Conservation (phyloP, 495 filamentous ascomycete species). For the Eremomyces bilateralis region DNA sequence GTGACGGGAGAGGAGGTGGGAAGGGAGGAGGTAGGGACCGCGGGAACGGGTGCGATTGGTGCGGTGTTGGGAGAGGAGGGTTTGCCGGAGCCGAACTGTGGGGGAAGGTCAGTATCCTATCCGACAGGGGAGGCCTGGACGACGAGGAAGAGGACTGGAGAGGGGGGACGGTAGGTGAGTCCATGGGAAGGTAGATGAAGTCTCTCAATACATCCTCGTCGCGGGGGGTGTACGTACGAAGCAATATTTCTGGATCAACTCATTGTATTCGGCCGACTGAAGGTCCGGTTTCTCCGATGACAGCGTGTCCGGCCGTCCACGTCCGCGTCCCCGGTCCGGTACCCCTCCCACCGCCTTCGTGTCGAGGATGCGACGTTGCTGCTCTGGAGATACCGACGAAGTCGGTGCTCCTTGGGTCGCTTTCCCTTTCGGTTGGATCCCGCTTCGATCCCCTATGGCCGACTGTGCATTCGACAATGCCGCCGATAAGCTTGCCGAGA, state of each 20-base stretch:
- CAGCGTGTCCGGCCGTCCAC: conserved; percentile 29
- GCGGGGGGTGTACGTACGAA: conserved; percentile 53
- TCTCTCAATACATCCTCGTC: too few species aligned
- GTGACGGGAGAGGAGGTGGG: too few species aligned
- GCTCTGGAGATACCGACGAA: conserved; percentile 6
- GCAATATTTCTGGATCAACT: conserved; percentile 93
- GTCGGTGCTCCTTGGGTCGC: conserved; percentile 8
- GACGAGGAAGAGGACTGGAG: too few species aligned
- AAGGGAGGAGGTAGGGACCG: too few species aligned
- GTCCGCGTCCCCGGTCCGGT: too few species aligned
- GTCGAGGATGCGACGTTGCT: too few species aligned
- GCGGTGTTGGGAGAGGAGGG: too few species aligned
- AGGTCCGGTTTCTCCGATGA: conserved; percentile 36
- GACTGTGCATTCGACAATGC: conserved; percentile 52
- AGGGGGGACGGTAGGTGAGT: conserved; percentile 48
- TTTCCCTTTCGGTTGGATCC: conserved; percentile 14
- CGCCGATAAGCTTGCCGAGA: conserved; percentile 64
- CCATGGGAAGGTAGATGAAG: too few species aligned
- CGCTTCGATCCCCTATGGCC: conserved; percentile 25
- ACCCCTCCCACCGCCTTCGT: conserved; percentile 1
- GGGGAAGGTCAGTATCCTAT: too few species aligned
- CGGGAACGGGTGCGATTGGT: too few species aligned
- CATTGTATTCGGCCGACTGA: conserved; percentile 71
- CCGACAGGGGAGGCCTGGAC: too few species aligned
- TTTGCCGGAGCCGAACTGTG: too few species aligned